Percentiles rank a stretch among this genome's conserved stretches.
These are phyloP conservation scores for Neurospora sp. DNA, from an alignment of 495 filamentous ascomycete genomes.

Conservation along the genomic window DNA sequence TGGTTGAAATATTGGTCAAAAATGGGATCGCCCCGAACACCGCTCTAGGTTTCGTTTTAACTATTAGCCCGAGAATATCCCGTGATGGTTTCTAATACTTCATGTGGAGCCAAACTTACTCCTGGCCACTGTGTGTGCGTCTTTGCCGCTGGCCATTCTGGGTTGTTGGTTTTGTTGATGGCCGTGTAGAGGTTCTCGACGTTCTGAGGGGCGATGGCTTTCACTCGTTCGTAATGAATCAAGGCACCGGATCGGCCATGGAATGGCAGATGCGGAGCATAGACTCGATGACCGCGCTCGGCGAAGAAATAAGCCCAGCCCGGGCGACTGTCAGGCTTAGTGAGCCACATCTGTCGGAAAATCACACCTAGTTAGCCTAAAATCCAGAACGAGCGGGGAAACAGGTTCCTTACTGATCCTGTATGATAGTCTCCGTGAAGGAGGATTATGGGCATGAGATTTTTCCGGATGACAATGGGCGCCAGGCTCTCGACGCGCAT, in stretches of 20 bases:
- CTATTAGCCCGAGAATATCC: background rate
- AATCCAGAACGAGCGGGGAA: background rate
- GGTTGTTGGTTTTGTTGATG: slow-evolving; percentile 13
- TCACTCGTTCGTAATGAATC: background rate
- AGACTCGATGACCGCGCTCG: slow-evolving; percentile 36
- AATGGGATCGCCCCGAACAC: slow-evolving; percentile 35
- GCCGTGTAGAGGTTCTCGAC: slow-evolving; percentile 32
- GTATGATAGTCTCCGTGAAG: slow-evolving; percentile 45
- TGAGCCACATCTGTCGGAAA: slow-evolving; percentile 32
- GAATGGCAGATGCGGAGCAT: slow-evolving; percentile 34
- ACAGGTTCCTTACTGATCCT: slow-evolving; percentile 32
- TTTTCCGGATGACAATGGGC: background rate
- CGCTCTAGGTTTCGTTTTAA: slow-evolving; percentile 11
- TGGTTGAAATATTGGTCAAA: slow-evolving; percentile 39
- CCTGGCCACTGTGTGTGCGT: slow-evolving; percentile 49
- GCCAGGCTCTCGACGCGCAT: background rate
- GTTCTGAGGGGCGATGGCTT: slow-evolving; percentile 4
- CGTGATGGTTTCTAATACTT: background rate
- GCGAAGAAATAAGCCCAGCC: slow-evolving; percentile 45
- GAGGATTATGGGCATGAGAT: slow-evolving; percentile 39
- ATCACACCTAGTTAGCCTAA: background rate
- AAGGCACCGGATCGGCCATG: slow-evolving; percentile 15
- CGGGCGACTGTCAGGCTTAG: slow-evolving; percentile 39
- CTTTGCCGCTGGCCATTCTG: slow-evolving; percentile 32
- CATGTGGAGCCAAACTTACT: slow-evolving; percentile 5